phyloP scores from a whole-genome alignment of 2,329 filamentous ascomycete species.

The Penicillium sp. region DNA sequence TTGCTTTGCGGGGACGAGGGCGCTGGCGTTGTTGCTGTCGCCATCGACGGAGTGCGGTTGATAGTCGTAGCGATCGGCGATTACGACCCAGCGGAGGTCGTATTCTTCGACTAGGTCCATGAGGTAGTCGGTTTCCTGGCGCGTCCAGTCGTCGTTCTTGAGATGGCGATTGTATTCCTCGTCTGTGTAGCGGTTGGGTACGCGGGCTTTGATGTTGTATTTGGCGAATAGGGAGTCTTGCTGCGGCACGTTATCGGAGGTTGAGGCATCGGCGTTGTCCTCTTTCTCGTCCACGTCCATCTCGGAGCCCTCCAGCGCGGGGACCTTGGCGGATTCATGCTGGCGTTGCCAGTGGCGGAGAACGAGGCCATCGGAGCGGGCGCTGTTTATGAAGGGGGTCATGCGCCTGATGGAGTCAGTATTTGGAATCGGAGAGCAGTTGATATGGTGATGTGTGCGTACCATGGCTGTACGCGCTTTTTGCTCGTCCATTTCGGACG shows the following conservation, averaged over 20 bases:
- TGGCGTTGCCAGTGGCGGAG: slow-evolving; percentile 65
- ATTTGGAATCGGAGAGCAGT: too few species aligned
- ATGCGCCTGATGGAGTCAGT: slow-evolving; percentile 51
- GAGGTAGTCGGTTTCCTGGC: slow-evolving; percentile 87
- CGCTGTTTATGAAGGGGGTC: slow-evolving; percentile 66
- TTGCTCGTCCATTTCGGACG: slow-evolving; percentile 42
- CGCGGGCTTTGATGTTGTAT: slow-evolving; percentile 71
- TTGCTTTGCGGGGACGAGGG: slow-evolving; percentile 35
- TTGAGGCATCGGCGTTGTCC: too few species aligned
- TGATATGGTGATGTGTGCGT: too few species aligned
- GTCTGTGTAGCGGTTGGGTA: slow-evolving; percentile 68
- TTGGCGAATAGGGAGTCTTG: slow-evolving; percentile 62
- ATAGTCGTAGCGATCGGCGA: slow-evolving; percentile 85
- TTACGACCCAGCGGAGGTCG: slow-evolving; percentile 80
- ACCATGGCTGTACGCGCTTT: slow-evolving; percentile 38
- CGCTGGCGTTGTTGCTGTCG: slow-evolving; percentile 25
- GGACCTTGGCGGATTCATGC: too few species aligned
- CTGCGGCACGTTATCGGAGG: slow-evolving; percentile 31
- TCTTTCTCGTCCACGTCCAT: slow-evolving; percentile 32
- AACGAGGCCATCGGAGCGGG: slow-evolving; percentile 61
- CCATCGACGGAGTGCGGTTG: slow-evolving; percentile 27
- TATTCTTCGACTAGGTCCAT: slow-evolving; percentile 66
- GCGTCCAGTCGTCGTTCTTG: slow-evolving; percentile 70
- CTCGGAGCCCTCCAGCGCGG: slow-evolving; percentile 29
- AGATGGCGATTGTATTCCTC: slow-evolving; percentile 74